These are phyloP conservation scores for Aureobasidium sp. DNA, from an alignment of 2,329 filamentous ascomycete species.

Conservation along the genomic window DNA sequence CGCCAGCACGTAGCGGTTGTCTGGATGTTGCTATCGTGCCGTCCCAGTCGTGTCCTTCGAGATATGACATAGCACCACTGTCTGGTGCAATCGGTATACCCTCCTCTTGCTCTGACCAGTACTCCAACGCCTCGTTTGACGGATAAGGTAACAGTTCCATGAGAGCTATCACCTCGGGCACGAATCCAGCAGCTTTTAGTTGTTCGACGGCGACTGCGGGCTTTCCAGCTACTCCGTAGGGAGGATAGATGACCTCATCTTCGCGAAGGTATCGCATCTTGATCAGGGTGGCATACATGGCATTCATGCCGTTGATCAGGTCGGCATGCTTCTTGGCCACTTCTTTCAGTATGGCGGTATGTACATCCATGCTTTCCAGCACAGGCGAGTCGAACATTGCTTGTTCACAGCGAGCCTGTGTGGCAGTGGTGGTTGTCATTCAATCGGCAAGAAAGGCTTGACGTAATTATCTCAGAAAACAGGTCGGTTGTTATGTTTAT, in stretches of 20 bases:
- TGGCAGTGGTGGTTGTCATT: not conserved
- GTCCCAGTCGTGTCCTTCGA: slow-evolving; percentile 10
- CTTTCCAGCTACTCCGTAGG: slow-evolving; percentile 4
- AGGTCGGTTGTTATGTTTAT: not conserved
- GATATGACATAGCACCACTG: slow-evolving; percentile 14
- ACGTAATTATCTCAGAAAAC: not conserved
- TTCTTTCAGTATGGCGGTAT: not conserved
- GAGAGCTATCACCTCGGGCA: slow-evolving; percentile 8
- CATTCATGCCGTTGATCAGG: slow-evolving; percentile 7
- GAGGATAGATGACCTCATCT: slow-evolving; percentile 11
- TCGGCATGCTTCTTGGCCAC: slow-evolving; percentile 8
- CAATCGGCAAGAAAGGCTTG: not conserved
- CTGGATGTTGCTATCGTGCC: slow-evolving; percentile 6
- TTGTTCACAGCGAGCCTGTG: not conserved
- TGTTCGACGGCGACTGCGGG: not conserved
- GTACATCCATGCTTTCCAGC: not conserved
- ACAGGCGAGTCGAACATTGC: slow-evolving; percentile 4
- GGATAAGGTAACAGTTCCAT: slow-evolving; percentile 14
- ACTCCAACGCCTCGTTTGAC: slow-evolving; percentile 6
- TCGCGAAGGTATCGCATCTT: slow-evolving; percentile 11
- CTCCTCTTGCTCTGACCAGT: slow-evolving; percentile 8
- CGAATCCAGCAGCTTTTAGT: not conserved
- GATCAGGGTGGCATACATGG: slow-evolving; percentile 1
- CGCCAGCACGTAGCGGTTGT: slow-evolving; percentile 9
- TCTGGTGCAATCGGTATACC: slow-evolving; percentile 14